Percentiles rank a stretch among this genome's conserved stretches.
phyloP scores from a whole-genome alignment of 805 yeast genomes.

The Saturnispora kantuleensis region DNA sequence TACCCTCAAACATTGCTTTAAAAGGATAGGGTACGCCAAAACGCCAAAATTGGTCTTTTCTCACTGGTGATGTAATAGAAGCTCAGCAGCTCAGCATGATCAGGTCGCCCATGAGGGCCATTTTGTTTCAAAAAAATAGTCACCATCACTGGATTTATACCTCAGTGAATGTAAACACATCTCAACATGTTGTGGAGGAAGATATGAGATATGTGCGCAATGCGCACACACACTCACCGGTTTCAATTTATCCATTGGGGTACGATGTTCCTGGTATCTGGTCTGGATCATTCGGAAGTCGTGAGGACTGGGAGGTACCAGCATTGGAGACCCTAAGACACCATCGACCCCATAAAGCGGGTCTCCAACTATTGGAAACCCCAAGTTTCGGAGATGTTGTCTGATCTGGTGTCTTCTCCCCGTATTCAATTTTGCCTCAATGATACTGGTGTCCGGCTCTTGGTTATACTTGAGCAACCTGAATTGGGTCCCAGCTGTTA shows the following conservation, averaged over 20 bases:
- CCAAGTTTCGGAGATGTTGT: conserved; percentile 39
- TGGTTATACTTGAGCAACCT: conserved; percentile 20
- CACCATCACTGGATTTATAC: conserved; percentile 22
- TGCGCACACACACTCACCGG: conserved; percentile 20
- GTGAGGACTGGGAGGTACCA: not conserved
- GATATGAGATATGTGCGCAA: conserved; percentile 27
- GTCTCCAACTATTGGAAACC: conserved; percentile 26
- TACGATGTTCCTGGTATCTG: conserved; percentile 12
- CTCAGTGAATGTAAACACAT: conserved; percentile 39
- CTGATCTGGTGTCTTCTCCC: conserved; percentile 48
- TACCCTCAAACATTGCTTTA: conserved; percentile 12
- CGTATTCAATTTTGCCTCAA: conserved; percentile 34
- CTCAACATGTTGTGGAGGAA: conserved; percentile 21
- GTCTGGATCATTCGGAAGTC: conserved; percentile 6
- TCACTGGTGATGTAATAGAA: conserved; percentile 1
- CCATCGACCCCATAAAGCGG: conserved; percentile 21
- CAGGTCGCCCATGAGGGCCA: conserved; percentile 34
- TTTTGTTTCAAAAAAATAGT: conserved; percentile 30
- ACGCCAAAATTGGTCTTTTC: not conserved
- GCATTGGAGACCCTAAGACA: conserved; percentile 1
- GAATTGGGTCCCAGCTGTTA: conserved; percentile 16
- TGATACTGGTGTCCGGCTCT: conserved; percentile 28
- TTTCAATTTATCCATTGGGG: conserved; percentile 8
- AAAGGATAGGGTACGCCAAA: not conserved
- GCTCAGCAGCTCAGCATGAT: conserved; percentile 5